Percentiles rank a stretch among this genome's conserved stretches.
These are phyloP conservation scores for Penicillium brevicompactum DNA, from an alignment of 2,329 filamentous ascomycete genomes.

Conservation along the genomic window DNA sequence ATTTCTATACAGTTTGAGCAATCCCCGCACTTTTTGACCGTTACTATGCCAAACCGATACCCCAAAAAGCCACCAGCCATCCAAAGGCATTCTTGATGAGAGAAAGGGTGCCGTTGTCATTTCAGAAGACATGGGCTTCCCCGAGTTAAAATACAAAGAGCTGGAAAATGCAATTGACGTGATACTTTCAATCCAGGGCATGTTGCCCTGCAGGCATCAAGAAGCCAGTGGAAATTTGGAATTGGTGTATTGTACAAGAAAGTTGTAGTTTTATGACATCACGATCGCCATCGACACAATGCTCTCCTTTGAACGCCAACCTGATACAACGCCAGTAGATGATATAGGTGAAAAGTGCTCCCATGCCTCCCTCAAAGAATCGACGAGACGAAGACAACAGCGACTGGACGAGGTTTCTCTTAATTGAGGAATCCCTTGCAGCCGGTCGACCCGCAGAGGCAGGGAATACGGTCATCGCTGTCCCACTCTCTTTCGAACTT, in stretches of 20 bases:
- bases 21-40: slow-evolving; percentile 1
- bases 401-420: slow-evolving; percentile 25
- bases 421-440: slow-evolving; percentile 99
- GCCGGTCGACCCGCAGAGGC: slow-evolving; percentile 90
- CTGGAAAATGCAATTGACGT: too few species aligned
- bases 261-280: slow-evolving; percentile 24
- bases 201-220: not conserved
- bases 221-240: slow-evolving; percentile 10
- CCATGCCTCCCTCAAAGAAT: not conserved
- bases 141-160: too few species aligned
- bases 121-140: not conserved
- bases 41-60: slow-evolving; percentile 8
- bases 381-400: not conserved
- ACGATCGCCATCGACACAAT: slow-evolving; percentile 21
- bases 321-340: slow-evolving; percentile 16
- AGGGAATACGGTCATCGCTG: slow-evolving; percentile 92
- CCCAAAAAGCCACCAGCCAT: not conserved
- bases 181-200: not conserved
- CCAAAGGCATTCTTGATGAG: not conserved
- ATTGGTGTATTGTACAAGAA: slow-evolving; percentile 31
- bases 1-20: slow-evolving; percentile 1
- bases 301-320: slow-evolving; percentile 17
- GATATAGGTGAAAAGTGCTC: not conserved
- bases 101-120: not conserved
- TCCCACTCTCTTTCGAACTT: slow-evolving; percentile 98